Percentiles rank a stretch among this genome's conserved stretches.
Conservation (phyloP, 2,329 filamentous ascomycete species). For the Monilinia laxa region DNA sequence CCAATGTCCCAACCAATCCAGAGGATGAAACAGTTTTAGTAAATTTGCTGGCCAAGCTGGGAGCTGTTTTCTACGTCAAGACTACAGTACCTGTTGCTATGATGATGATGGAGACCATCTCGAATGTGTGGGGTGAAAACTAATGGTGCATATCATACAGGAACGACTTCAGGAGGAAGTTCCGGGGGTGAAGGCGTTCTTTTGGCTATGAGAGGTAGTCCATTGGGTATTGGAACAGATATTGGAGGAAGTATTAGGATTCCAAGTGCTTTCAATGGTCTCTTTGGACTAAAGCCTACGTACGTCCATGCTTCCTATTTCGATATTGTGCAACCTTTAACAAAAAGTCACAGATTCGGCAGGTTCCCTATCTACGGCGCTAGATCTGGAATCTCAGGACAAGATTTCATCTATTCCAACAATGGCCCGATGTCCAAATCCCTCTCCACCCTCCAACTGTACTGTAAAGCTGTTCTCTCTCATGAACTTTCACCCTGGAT, state of each 20-base stretch:
- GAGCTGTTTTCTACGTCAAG: slow-evolving; percentile 81
- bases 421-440: slow-evolving; percentile 22
- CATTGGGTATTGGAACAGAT: slow-evolving; percentile 25
- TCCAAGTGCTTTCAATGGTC: slow-evolving; percentile 42
- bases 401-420: slow-evolving; percentile 21
- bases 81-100: slow-evolving; percentile 69
- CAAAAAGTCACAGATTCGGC: slow-evolving; percentile 37
- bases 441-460: slow-evolving; percentile 16
- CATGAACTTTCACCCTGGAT: slow-evolving; percentile 37
- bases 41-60: slow-evolving; percentile 43
- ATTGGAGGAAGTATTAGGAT: slow-evolving; percentile 43
- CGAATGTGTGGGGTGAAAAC: slow-evolving; percentile 30
- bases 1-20: slow-evolving; percentile 38
- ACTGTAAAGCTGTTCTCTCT: slow-evolving; percentile 25
- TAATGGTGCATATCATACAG: slow-evolving; percentile 41
- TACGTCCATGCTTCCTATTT: slow-evolving; percentile 23
- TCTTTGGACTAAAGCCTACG: slow-evolving; percentile 45
- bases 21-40: slow-evolving; percentile 41
- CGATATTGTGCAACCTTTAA: slow-evolving; percentile 2
- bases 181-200: slow-evolving; percentile 31
- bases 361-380: slow-evolving; percentile 21
- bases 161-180: slow-evolving; percentile 36
- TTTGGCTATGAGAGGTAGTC: slow-evolving; percentile 23
- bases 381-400: slow-evolving; percentile 22
- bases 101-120: slow-evolving; percentile 39